Evolutionary conservation across 1,284 basidiomycete species (phyloP), one percentile per base, ranked within the genome.

Genomic region (Fomitiporia mediterranea): DNA sequence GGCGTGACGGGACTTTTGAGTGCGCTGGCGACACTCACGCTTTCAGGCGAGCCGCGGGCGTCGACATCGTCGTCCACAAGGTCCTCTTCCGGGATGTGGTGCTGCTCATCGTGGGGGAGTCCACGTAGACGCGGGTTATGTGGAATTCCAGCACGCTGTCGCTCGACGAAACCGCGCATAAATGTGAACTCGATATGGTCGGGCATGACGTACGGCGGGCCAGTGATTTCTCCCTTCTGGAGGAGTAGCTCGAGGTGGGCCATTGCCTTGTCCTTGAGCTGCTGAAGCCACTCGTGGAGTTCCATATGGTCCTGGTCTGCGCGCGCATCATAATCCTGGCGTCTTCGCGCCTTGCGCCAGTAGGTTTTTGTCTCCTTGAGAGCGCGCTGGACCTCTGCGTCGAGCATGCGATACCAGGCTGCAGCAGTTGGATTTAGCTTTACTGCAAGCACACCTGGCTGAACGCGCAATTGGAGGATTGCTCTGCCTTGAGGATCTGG

Each of bases 231-330:
- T 63, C 86, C 86, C 65, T 89, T 89, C 67, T 89, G 86, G 83
- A 89, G 89, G 62, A 90, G 80, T 1, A 89, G 74, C 66, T 89
- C 86, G 44, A 89, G 76, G 68, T 89, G 86, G 44, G 85, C 86
- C 87, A 89, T 89, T 51, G 84, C 87, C 69, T 89, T 89, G 70
- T 89, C 86, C 68, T 89, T 89, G 62, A 89, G 74, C 68, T 89
- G 86, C 65, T 89, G 86, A 1, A 89, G 72, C 86, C 86, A 89
- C 67, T 89, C 86, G 64, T 89, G 87, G 23, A 89, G 71, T 66
- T 89, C 86, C 87, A 89, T 89, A 64, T 89, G 86, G 66, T 89
- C 87, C 68, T 89, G 87, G 73, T 89, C 86, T 1, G 86, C 87
- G 51, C 84, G 80, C 50, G 84, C 80, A 65, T 89, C 86, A 71